These are phyloP conservation scores for Calonectria multiphialidica DNA, from an alignment of 2,329 filamentous ascomycete species.

Conservation along the genomic window DNA sequence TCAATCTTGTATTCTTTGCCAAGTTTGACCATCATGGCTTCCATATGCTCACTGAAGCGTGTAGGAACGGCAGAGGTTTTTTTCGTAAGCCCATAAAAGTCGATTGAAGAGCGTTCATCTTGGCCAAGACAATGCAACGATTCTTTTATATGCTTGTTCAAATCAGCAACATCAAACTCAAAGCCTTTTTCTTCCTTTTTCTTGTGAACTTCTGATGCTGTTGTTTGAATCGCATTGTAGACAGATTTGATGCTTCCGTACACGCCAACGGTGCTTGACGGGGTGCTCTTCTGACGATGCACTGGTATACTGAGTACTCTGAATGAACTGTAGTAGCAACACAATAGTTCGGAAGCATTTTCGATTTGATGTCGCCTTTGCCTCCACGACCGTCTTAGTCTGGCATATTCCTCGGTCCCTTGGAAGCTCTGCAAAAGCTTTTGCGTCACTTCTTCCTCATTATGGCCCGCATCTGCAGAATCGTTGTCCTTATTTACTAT, in stretches of 20 bases:
- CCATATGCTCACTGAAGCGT: constrained; percentile 20
- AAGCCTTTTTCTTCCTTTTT: neutral
- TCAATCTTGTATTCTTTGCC: neutral
- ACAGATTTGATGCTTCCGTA: neutral
- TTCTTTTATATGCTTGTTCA: constrained; percentile 13
- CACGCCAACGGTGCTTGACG: neutral
- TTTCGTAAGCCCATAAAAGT: constrained; percentile 11
- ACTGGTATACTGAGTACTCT: constrained; percentile 12
- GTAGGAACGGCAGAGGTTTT: constrained; percentile 9
- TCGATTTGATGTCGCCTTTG: neutral
- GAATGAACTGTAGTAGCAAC: constrained; percentile 28
- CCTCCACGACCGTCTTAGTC: neutral
- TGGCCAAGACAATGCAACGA: neutral
- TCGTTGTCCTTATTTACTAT: constrained; percentile 24
- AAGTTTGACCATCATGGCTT: neutral
- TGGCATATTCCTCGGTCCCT: neutral
- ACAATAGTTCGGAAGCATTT: neutral
- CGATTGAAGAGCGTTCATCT: constrained; percentile 13
- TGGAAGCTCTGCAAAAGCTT: constrained; percentile 4
- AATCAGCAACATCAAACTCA: constrained; percentile 9
- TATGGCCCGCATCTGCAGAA: neutral
- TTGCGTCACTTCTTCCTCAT: neutral
- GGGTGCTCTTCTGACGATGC: neutral
- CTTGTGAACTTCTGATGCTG: neutral
- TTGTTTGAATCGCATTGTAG: constrained; percentile 1